These are phyloP conservation scores for Scedosporium boydii DNA, from an alignment of 2,329 filamentous ascomycete species.

Conservation along the genomic window DNA sequence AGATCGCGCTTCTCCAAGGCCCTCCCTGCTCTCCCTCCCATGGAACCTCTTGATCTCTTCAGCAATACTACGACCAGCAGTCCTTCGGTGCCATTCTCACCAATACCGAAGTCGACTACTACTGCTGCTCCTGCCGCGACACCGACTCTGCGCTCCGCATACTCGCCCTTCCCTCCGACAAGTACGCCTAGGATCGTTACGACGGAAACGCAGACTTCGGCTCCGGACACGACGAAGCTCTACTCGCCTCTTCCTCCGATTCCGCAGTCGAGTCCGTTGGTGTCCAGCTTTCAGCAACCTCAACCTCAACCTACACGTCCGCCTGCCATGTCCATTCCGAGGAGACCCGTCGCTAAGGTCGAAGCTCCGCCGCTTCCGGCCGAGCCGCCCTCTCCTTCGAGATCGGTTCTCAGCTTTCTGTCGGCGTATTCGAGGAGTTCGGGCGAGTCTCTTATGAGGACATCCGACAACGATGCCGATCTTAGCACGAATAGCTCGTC, in stretches of 20 bases:
- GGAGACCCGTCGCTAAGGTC: slow-evolving; percentile 22
- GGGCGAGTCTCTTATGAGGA: slow-evolving; percentile 31
- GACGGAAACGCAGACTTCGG: slow-evolving; percentile 13
- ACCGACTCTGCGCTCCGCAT: neutral
- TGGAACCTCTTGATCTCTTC: slow-evolving; percentile 10
- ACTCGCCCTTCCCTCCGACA: slow-evolving; percentile 1
- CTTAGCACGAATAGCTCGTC: slow-evolving; percentile 10
- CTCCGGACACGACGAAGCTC: slow-evolving; percentile 11
- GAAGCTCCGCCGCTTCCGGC: slow-evolving; percentile 11
- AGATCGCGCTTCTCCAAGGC: slow-evolving; percentile 50
- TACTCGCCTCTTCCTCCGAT: slow-evolving; percentile 13
- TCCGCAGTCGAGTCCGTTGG: slow-evolving; percentile 15
- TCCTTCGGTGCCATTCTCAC: neutral
- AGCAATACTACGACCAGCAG: neutral
- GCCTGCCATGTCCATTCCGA: slow-evolving; percentile 24
- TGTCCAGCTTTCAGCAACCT: slow-evolving; percentile 7
- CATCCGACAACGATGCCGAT: slow-evolving; percentile 27
- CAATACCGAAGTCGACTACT: neutral
- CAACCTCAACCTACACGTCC: slow-evolving; percentile 10
- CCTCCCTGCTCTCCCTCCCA: slow-evolving; percentile 39
- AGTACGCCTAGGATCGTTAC: neutral
- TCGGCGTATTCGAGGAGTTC: slow-evolving; percentile 44
- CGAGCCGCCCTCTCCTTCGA: slow-evolving; percentile 28
- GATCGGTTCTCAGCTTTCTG: slow-evolving; percentile 44
- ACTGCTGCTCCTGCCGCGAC: neutral